Base-by-base conservation (phyloP, 768 basidiomycete genomes). In the Pleurotus citrinopileatus region DNA sequence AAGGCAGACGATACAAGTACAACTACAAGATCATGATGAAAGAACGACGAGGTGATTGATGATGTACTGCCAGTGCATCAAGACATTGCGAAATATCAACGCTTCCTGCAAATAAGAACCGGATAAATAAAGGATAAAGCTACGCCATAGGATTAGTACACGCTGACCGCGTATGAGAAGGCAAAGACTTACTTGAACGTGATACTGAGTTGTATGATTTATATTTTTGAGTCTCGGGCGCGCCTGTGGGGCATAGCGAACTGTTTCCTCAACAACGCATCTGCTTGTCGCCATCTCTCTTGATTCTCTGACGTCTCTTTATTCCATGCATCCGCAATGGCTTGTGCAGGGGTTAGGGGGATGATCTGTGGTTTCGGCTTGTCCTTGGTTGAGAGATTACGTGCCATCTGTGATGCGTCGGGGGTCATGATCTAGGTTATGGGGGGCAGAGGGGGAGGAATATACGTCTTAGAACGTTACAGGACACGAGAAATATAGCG, bases 281-380 rank as follows among this genome's bases (percentile, higher is more conserved):
- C 76, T 43, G 72, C 61, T 54, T 58, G 66, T 54, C 74, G 70
- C 87, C 87, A 89, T 57, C 68, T 73, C 51, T 80, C 77, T 64
- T 85, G 78, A 58, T 70, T 81, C 66, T 86, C 80, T 12, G 65
- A 55, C n/a, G 82, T 78, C 67, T 86, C 83, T 44, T 73, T 69
- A 63, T 76, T 79, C 87, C 87, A 89, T 52, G 82, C 83, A 37
- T 83, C 80, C 29, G 82, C 84, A 64, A 90, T 88, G 25, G 80
- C 77, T 57, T 83, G 80, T 3, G 81, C 80, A 32, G 82, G 81
- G 9, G 83, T 75, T 60, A 76, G 58, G 32, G 60, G 57, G 54
- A 69, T 60, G 52, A 65, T 70, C 38, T 70, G 59, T 29, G 63
- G 64, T 59, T 63, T 61, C 32, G 61, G 57, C 46, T 63, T 65